Conservation (phyloP, 495 filamentous ascomycete genomes). For the Staphylotrichum longicolle region DNA sequence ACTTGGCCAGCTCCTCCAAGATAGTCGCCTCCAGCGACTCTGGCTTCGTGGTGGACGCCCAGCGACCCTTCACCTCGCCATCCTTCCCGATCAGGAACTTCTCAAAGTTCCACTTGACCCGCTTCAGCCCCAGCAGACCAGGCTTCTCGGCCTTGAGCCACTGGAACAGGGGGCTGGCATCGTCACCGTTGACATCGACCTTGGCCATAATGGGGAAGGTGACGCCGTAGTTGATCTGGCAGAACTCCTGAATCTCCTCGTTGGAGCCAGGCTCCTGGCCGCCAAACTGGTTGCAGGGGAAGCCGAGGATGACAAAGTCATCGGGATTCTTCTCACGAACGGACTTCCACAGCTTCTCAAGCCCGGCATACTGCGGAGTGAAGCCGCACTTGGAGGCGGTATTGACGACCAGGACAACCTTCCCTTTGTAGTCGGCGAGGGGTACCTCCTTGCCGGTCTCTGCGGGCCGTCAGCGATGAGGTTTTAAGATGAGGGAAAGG, state of each 20-base stretch:
- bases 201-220: constrained; percentile 90
- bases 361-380: constrained; percentile 90
- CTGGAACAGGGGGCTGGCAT: constrained; percentile 75
- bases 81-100: constrained; percentile 91
- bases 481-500: neutral
- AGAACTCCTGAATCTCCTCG: constrained; percentile 90
- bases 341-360: constrained; percentile 86
- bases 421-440: constrained; percentile 70
- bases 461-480: constrained; percentile 36
- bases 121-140: constrained; percentile 73
- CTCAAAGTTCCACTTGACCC: constrained; percentile 97
- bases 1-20: constrained; percentile 62
- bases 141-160: constrained; percentile 87
- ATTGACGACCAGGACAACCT: constrained; percentile 95
- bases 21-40: constrained; percentile 71
- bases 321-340: constrained; percentile 65
- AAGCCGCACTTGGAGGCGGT: constrained; percentile 99
- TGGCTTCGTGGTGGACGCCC: constrained; percentile 84
- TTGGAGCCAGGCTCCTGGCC: constrained; percentile 83
- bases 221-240: constrained; percentile 92
- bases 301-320: constrained; percentile 83
- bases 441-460: constrained; percentile 72
- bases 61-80: constrained; percentile 76
- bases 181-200: constrained; percentile 84
- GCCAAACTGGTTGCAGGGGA: constrained; percentile 98